Evolutionary conservation across 164 flowering plant genomes (phyloP).

Genomic region (Cinnamomum chago): DNA sequence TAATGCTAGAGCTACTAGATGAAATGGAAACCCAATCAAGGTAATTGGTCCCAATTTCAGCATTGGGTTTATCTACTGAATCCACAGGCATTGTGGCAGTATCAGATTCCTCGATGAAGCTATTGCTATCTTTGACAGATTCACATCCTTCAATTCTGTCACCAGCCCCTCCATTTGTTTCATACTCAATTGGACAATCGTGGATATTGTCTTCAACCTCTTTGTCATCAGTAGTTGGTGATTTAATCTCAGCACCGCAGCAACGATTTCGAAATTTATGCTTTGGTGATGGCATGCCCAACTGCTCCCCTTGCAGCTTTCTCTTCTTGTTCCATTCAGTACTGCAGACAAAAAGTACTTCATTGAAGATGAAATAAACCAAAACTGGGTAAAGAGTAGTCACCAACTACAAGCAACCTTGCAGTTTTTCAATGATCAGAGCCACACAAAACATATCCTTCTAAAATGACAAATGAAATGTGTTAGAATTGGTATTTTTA

Average conservation of each 20-base stretch:
- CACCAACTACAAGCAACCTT: too few relatives aligned
- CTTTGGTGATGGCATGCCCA: slow-evolving; percentile 50
- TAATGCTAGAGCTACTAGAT: slow-evolving; percentile 1
- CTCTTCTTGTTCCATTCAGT: slow-evolving; percentile 51
- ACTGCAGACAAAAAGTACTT: not conserved
- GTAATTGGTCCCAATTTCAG: slow-evolving; percentile 13
- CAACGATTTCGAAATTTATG: slow-evolving; percentile 31
- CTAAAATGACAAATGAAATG: not conserved
- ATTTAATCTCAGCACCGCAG: slow-evolving; percentile 12
- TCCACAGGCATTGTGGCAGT: slow-evolving; percentile 21
- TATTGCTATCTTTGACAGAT: slow-evolving; percentile 53
- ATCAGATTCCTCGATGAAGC: slow-evolving; percentile 32
- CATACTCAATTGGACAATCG: slow-evolving; percentile 1
- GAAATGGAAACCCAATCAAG: slow-evolving; percentile 31
- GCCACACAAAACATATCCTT: not conserved
- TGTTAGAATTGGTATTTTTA: too few relatives aligned
- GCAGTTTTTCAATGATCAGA: not conserved
- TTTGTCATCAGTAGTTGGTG: slow-evolving; percentile 4
- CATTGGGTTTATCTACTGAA: not conserved
- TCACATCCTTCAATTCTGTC: slow-evolving; percentile 21
- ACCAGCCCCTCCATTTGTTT: not conserved
- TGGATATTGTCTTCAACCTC: slow-evolving; percentile 8
- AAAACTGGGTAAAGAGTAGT: not conserved
- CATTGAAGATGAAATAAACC: not conserved
- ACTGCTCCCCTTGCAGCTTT: slow-evolving; percentile 44